Percentiles rank a stretch among this genome's conserved stretches.
These are phyloP conservation scores for Solanum chiquidenum DNA, from an alignment of 257 asterid species.

Conservation along the genomic window DNA sequence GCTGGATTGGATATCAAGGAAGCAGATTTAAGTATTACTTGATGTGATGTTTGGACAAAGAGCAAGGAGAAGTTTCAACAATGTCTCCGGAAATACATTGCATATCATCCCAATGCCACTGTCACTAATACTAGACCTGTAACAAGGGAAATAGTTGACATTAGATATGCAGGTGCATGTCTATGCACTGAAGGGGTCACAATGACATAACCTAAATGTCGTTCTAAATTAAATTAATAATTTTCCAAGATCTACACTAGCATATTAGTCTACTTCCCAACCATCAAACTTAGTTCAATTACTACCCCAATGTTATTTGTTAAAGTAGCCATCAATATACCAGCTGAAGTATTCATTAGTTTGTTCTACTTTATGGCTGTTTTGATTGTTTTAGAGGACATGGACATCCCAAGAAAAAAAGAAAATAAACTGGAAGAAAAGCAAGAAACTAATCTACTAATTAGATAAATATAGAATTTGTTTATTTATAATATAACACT, in stretches of 20 bases:
- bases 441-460: neutral
- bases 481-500: neutral
- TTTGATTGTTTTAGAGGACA: neutral
- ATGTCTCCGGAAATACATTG: slow-evolving; percentile 76
- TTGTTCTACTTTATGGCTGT: neutral
- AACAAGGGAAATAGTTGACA: neutral
- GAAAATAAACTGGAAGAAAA: neutral
- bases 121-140: slow-evolving; percentile 88
- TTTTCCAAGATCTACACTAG: neutral
- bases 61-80: slow-evolving; percentile 81
- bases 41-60: slow-evolving; percentile 94
- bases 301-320: neutral
- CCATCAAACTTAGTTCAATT: neutral
- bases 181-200: neutral
- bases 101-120: slow-evolving; percentile 97
- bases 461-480: neutral
- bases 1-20: neutral
- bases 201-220: neutral
- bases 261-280: neutral
- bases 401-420: neutral
- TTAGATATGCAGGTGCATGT: neutral
- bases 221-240: neutral
- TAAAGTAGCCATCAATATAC: neutral
- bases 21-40: slow-evolving; percentile 31
- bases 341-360: neutral